A percentile compares a stretch with the other conserved stretches of the same genome.
These are phyloP conservation scores for Colletotrichum godetiae DNA, from an alignment of 2,329 filamentous ascomycete genomes.

Conservation along the genomic window DNA sequence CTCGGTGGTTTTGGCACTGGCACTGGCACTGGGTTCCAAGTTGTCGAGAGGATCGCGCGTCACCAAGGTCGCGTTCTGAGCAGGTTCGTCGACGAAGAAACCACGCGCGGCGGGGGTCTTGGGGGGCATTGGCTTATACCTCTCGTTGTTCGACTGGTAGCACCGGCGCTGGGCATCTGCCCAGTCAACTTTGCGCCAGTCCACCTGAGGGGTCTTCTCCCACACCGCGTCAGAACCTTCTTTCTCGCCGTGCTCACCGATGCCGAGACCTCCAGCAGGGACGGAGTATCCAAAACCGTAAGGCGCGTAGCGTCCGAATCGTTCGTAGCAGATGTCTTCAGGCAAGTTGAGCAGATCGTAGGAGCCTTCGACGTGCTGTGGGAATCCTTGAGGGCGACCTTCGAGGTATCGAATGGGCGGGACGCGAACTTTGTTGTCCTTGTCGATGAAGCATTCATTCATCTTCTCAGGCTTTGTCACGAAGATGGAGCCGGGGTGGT, in stretches of 20 bases:
- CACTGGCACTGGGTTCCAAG: slow-evolving; percentile 14
- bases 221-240: slow-evolving; percentile 86
- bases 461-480: slow-evolving; percentile 60
- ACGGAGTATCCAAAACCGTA: slow-evolving; percentile 91
- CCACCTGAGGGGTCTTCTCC: slow-evolving; percentile 76
- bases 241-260: slow-evolving; percentile 85
- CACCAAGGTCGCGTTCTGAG: slow-evolving; percentile 38
- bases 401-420: slow-evolving; percentile 80
- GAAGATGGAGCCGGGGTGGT: slow-evolving; percentile 51
- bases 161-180: slow-evolving; percentile 81
- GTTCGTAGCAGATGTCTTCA: slow-evolving; percentile 91
- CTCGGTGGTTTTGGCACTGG: background rate
- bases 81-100: slow-evolving; percentile 60
- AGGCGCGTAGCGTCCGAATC: slow-evolving; percentile 87
- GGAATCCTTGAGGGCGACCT: slow-evolving; percentile 86
- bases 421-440: slow-evolving; percentile 70
- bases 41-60: slow-evolving; percentile 29
- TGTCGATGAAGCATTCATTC: slow-evolving; percentile 83
- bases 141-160: slow-evolving; percentile 74
- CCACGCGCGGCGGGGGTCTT: slow-evolving; percentile 57
- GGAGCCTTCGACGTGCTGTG: slow-evolving; percentile 86
- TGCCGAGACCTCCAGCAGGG: slow-evolving; percentile 82
- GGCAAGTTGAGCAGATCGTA: slow-evolving; percentile 83
- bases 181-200: slow-evolving; percentile 84
- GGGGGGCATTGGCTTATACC: slow-evolving; percentile 68